Evolutionary conservation across 208 protist genomes (phyloP), one percentile per base, ranked within the genome.

Genomic region (Trichomonas tenax): DNA sequence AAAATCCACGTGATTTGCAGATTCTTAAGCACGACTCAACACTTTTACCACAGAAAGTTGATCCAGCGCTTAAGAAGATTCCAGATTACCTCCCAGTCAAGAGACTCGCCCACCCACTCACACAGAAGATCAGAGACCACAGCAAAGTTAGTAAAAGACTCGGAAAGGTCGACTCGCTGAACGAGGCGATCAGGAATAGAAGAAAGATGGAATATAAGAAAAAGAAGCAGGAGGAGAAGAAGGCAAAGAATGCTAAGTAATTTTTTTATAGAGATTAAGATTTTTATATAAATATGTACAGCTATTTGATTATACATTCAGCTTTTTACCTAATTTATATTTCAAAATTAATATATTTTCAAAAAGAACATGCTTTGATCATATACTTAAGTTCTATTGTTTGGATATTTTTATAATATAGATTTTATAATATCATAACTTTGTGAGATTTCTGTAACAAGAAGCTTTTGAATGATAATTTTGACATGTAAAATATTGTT

Each of bases 1-100:
- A 96, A 51, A 96, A 96, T 63, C 96, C 96, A 34, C 15, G 2
- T 15, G 96, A 96, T 63, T 36, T 96, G 72, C 44, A 88, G 38
- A 49, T 96, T 23, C 72, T 96, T 38, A 93, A 93, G 46, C 86
- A 93, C 17, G 86, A 93, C 38, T 10, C 23, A 51, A 48, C 86
- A 38, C 38, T 93, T 38, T 26, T 93, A 0, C 86, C 86, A 51
- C 26, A 48, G 6, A 48, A 38, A 38, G 44, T 93, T 34, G 26
- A 93, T 26, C 41, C 41, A 44, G 26, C 15, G 0, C 86, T 93
- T 17, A 48, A 41, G 31, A 10, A 9, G 11, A 48, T 93, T 34
- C 86, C 86, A 48, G 86, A 93, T 38, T 93, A 93, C n/a, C 44
- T 93, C 26, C 40, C 40, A 38, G 44, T 93, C 6, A 23, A 51